These are phyloP conservation scores for Aspergillus phoenicis DNA, from an alignment of 2,329 filamentous ascomycete genomes.

Conservation along the genomic window DNA sequence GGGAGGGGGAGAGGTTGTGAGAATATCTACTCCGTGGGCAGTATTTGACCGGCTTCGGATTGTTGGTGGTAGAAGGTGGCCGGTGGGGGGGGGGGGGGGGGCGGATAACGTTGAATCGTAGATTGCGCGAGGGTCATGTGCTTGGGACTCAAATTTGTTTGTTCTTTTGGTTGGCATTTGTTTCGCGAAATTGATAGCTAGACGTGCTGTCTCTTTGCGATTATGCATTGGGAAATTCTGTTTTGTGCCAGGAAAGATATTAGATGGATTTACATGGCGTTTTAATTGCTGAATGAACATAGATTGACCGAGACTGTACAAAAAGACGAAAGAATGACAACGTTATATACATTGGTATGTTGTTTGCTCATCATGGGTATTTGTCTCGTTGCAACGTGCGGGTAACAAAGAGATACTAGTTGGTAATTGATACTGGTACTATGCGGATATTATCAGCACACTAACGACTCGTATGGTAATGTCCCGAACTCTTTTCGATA, in stretches of 20 bases:
- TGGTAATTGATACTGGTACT: too few relatives aligned
- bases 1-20: neutral
- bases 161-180: neutral
- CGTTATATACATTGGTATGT: neutral
- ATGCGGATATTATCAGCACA: too few relatives aligned
- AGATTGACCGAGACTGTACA: neutral
- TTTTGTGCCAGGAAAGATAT: constrained; percentile 5
- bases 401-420: too few relatives aligned
- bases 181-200: neutral
- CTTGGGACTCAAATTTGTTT: neutral
- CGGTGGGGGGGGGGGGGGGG: too few relatives aligned
- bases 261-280: constrained; percentile 16
- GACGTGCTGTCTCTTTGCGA: neutral
- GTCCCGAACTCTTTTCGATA: too few relatives aligned
- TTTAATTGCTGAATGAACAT: constrained; percentile 6
- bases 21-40: neutral
- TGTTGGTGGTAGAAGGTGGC: neutral
- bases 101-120: neutral
- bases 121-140: neutral
- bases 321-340: neutral
- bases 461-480: too few relatives aligned
- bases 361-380: neutral
- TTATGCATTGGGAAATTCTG: neutral
- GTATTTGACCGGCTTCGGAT: neutral
- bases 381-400: too few relatives aligned